Evolutionary conservation across 2,329 filamentous ascomycete genomes (phyloP).

Genomic region (Monilinia fructicola): DNA sequence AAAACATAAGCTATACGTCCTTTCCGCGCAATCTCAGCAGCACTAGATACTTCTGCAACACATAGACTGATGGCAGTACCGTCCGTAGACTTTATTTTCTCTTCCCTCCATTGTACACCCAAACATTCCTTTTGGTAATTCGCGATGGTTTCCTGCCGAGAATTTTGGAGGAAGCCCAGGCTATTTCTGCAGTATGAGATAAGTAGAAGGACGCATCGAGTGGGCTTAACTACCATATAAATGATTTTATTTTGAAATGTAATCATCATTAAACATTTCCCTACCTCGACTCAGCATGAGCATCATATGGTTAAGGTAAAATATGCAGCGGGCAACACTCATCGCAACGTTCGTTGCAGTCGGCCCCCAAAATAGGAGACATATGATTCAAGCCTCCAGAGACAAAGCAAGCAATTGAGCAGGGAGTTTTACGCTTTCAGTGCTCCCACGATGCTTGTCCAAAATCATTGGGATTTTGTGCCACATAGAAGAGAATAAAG

Average conservation of each 20-base stretch:
- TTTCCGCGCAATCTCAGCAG: background rate
- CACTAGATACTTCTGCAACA: conserved; percentile 42
- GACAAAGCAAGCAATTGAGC: background rate
- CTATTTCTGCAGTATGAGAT: conserved; percentile 58
- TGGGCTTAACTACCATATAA: conserved; percentile 19
- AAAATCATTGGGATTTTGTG: background rate
- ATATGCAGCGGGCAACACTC: background rate
- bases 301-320: background rate
- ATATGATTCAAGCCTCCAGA: background rate
- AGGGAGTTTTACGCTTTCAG: conserved; percentile 3
- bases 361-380: background rate
- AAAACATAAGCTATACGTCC: conserved; percentile 50
- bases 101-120: conserved; percentile 67
- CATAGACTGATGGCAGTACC: conserved; percentile 64
- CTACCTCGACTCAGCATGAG: conserved; percentile 20
- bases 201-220: background rate
- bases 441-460: background rate
- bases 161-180: conserved; percentile 71
- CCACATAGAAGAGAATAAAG: background rate
- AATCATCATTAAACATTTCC: conserved; percentile 55
- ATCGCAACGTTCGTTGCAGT: background rate
- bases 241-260: conserved; percentile 25
- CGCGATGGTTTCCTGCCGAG: conserved; percentile 63
- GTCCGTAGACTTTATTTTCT: conserved; percentile 59
- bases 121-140: conserved; percentile 61